Evolutionary conservation across 768 basidiomycete genomes (phyloP), one percentile per base, ranked within the genome.

Genomic region (Zangia roseola): DNA sequence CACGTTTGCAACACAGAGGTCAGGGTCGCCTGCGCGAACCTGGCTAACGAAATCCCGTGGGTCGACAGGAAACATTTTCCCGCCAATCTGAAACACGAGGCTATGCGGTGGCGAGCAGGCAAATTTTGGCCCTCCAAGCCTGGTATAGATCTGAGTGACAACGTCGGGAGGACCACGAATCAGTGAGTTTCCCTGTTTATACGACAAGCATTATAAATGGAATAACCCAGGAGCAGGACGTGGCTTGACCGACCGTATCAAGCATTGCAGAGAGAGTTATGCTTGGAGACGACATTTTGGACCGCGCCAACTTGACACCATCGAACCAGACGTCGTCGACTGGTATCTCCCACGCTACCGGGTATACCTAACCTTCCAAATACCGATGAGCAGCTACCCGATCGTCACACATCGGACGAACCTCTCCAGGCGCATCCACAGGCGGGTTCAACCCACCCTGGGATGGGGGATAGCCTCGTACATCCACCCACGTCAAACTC

Each of bases 121-220:
- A 57, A 86, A 86, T 1, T 71, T 70, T 14, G 73, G 70, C 16
- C 60, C 62, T 10, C 76, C 78, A 1, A 84, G 63, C 28, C 43
- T 45, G n/a, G 52, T 61, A 6, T 56, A 44, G 44, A 89, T 83
- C n/a, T 64, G 53, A 0, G 68, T 50, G 12, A 91, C 69, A 9
- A 88, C 74, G 52, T 91, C 88, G 5, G 74, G 62, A 0, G 87
- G 88, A 9, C 87, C 88, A 20, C 88, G 85, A 45, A 91, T 74
- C 36, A 88, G 76, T 9, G 87, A 88, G 68, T 83, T 89, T 0
- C 89, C 88, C 86, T 88, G 48, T 31, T 41, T 21, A 28, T 34
- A 30, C 31, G 24, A 40, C 6, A 43, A 16, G 17, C 13, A 24
- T 25, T 10, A 19, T 33, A 36, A 50, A 45, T 2, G 30, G 43